A percentile compares a stretch with the other conserved stretches of the same genome.
Evolutionary conservation across 192 early-diverging fungal genomes (phyloP).

Genomic region (Linnemannia elongata): DNA sequence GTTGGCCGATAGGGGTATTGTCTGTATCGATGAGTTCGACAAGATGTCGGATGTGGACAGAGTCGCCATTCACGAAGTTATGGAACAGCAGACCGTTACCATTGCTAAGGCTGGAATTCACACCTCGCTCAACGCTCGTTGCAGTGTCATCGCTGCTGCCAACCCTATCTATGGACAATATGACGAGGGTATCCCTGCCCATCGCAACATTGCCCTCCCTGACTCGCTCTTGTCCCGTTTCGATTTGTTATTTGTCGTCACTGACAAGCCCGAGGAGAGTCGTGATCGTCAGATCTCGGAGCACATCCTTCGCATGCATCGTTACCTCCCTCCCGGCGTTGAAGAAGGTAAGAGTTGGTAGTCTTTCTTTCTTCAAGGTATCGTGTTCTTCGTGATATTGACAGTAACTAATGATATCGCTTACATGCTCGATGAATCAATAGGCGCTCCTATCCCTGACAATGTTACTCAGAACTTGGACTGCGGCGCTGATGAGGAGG

Average conservation of each 20-base stretch:
- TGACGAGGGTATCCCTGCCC: constrained; percentile 87
- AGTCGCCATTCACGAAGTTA: constrained; percentile 99
- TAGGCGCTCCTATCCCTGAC: constrained; percentile 66
- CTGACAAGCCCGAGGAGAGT: constrained; percentile 90
- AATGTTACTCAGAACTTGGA: constrained; percentile 55
- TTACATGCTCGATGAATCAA: not conserved
- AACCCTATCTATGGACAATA: constrained; percentile 96
- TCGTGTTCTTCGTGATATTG: not conserved
- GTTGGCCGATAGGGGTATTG: constrained; percentile 95
- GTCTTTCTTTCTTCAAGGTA: not conserved
- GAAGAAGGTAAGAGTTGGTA: constrained; percentile 77
- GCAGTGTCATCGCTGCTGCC: constrained; percentile 96
- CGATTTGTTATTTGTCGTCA: constrained; percentile 96
- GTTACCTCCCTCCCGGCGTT: constrained; percentile 85
- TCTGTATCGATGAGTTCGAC: constrained; percentile 99
- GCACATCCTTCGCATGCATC: constrained; percentile 96
- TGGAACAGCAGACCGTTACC: constrained; percentile 99
- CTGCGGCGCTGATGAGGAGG: constrained; percentile 66
- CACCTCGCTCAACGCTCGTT: constrained; percentile 96
- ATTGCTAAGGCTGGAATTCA: constrained; percentile 99
- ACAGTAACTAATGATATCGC: not conserved
- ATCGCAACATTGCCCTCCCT: constrained; percentile 95
- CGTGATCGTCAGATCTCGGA: constrained; percentile 91
- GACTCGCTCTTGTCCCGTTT: constrained; percentile 98
- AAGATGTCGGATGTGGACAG: constrained; percentile 98